Base-by-base conservation (phyloP, 495 filamentous ascomycete species). In the Penicillium manginii region DNA sequence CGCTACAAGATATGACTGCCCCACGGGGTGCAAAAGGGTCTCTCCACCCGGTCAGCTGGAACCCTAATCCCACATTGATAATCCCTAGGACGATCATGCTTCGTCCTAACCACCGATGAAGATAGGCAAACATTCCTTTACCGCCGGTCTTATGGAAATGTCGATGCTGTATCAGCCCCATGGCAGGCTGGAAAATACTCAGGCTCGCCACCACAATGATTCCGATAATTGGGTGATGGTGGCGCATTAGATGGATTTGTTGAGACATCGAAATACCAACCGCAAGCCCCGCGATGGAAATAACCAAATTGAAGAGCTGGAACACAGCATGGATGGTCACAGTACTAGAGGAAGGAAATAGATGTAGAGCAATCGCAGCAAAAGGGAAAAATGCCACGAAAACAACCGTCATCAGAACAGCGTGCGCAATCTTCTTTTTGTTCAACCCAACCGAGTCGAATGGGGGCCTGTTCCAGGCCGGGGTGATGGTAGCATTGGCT, bases 71-170 rank as follows among this genome's bases (percentile, higher is more conserved):
- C 46, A 86, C 90, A 71, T 91, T 92, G 54, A 92, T 73, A 31
- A 90, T 75, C 2, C 85, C 90, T 17, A 90, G 59, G 2, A 81
- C 64, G 23, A 93, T 80, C 51, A 90, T 63, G 8, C 72, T 50
- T 3, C 90, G 82, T 9, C 90, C 90, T 55, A 81, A 84, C 89
- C 90, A 91, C 60, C 88, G 84, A 67, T 93, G 90, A 3, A 72
- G 66, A 55, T 84, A 73, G 15, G 81, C 83, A 67, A 86, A 77
- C 3, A 75, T 14, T 6, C 81, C 83, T 10, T 86, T 86, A 11
- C 61, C 49, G 21, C 78, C 69, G 1, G 75, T 70, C 57, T 80
- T 81, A n/a, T 74, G 47, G 62, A 81, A 77, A 39, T 72, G 63
- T 18, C 60, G 55, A 63, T 93, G 90, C 61, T 93, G 90, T 2